phyloP scores from a whole-genome alignment of 495 filamentous ascomycete genomes.

The Penicillium steckii region DNA sequence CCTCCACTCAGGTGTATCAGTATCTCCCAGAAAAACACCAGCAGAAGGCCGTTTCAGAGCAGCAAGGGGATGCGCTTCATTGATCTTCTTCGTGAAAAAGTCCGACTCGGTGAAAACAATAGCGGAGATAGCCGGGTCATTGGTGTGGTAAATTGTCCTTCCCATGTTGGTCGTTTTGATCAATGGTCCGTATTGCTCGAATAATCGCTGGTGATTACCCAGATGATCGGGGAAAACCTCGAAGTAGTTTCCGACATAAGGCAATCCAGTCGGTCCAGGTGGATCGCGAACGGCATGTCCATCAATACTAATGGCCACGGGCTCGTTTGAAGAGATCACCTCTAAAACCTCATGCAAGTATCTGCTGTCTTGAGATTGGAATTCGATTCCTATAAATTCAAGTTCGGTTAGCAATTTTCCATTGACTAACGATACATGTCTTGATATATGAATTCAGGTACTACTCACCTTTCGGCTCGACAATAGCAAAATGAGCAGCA shows the following conservation, averaged over 20 bases:
- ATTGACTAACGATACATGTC: no score
- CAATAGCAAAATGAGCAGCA: constrained; percentile 46
- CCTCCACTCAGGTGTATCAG: constrained; percentile 43
- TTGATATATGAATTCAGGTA: no score
- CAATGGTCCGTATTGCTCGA: constrained; percentile 51
- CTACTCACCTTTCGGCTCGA: constrained; percentile 23
- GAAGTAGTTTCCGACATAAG: constrained; percentile 49
- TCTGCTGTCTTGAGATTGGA: constrained; percentile 25
- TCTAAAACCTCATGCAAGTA: constrained; percentile 23
- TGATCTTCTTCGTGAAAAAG: constrained; percentile 54
- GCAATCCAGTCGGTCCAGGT: constrained; percentile 47
- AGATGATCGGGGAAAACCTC: constrained; percentile 57
- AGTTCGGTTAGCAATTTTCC: no score
- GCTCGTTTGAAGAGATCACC: constrained; percentile 20
- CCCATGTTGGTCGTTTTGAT: constrained; percentile 57
- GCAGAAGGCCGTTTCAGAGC: constrained; percentile 39
- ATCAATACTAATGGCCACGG: constrained; percentile 36
- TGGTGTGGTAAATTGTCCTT: constrained; percentile 45
- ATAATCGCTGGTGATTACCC: constrained; percentile 56
- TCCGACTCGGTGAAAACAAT: constrained; percentile 42
- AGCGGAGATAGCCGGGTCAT: constrained; percentile 41
- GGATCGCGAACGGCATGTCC: constrained; percentile 40
- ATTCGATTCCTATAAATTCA: constrained; percentile 35
- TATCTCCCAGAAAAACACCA: constrained; percentile 52
- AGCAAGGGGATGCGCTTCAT: constrained; percentile 44